Evolutionary conservation across 768 basidiomycete genomes (phyloP), one percentile per base, ranked within the genome.

Genomic region (Russula dissimulans): DNA sequence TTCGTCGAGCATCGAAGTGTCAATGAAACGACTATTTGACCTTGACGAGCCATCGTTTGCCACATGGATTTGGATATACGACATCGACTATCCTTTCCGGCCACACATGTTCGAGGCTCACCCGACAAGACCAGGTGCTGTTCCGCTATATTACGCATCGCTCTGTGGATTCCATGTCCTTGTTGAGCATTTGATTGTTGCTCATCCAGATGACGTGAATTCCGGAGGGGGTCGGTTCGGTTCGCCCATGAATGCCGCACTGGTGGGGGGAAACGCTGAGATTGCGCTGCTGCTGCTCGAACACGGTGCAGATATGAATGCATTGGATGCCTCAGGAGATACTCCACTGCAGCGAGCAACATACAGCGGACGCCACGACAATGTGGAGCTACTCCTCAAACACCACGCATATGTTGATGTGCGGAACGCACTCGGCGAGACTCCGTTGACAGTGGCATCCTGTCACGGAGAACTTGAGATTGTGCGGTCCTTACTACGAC

Each of bases 141-240:
- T 5, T 14, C 52, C 59, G 2, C 26, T 60, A 29, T 60, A 60
- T 14, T 60, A 60, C 43, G 59, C 53, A 4, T 34, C 34, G 10
- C 15, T 60, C 5, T 60, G 53, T n/a, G 53, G 59, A 12, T 49
- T 60, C 17, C 22, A 29, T 36, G 22, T 5, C 47, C 52, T 55
- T 10, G 59, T 11, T 3, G 17, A 55, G 10, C 18, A 26, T 14
- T 29, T 60, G 6, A 26, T 60, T 3, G 7, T 7, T 4, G n/a
- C 11, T 9, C 22, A 12, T 38, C 32, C 53, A 8, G 8, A 5
- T 3, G 46, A 60, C 4, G 53, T 60, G 0, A 36, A 55, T 18
- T 39, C 53, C 3, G 18, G 9, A 1, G 47, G 53, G 0, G 53
- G 59, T 11, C 36, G 9, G 7, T 18, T 43, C 32, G 17, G 34